A percentile compares a stretch with the other conserved stretches of the same genome.
Evolutionary conservation across 805 yeast species (phyloP).

Genomic region (Trichomonascus vanleenenianus): DNA sequence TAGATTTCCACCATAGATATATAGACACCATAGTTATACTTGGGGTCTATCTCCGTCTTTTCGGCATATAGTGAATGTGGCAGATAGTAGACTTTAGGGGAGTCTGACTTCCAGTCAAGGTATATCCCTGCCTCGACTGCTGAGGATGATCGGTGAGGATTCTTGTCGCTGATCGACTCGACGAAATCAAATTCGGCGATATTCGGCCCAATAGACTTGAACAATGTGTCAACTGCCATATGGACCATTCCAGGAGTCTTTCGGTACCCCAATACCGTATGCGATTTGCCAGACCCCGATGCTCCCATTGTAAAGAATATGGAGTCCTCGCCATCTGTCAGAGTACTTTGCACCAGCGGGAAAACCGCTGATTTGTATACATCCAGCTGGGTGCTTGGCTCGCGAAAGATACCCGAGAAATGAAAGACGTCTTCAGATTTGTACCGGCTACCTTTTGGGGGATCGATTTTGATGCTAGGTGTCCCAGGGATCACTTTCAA

Average conservation of each 20-base stretch:
- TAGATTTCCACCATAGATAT: constrained; percentile 48
- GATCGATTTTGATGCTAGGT: constrained; percentile 19
- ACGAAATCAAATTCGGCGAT: constrained; percentile 18
- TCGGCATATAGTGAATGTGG: constrained; percentile 8
- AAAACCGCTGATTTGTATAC: constrained; percentile 31
- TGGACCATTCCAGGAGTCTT: constrained; percentile 32
- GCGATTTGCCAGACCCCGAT: constrained; percentile 43
- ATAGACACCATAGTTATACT: constrained; percentile 32
- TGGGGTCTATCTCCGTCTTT: constrained; percentile 7
- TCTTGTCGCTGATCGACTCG: constrained; percentile 15
- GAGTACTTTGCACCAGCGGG: constrained; percentile 27
- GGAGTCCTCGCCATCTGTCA: constrained; percentile 32
- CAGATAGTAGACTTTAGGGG: background rate
- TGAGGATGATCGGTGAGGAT: constrained; percentile 13
- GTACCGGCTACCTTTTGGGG: constrained; percentile 18
- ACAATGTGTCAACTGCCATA: constrained; percentile 29
- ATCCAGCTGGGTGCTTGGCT: constrained; percentile 28
- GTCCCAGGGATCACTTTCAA: constrained; percentile 19
- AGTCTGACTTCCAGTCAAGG: constrained; percentile 17
- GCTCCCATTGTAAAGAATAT: constrained; percentile 45
- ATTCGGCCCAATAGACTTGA: constrained; percentile 25
- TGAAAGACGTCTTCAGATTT: constrained; percentile 22
- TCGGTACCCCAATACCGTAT: constrained; percentile 24
- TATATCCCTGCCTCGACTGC: constrained; percentile 18
- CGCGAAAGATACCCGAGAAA: constrained; percentile 31